These are phyloP conservation scores for Leptographium radiaticola DNA, from an alignment of 2,329 filamentous ascomycete species.

Conservation along the genomic window DNA sequence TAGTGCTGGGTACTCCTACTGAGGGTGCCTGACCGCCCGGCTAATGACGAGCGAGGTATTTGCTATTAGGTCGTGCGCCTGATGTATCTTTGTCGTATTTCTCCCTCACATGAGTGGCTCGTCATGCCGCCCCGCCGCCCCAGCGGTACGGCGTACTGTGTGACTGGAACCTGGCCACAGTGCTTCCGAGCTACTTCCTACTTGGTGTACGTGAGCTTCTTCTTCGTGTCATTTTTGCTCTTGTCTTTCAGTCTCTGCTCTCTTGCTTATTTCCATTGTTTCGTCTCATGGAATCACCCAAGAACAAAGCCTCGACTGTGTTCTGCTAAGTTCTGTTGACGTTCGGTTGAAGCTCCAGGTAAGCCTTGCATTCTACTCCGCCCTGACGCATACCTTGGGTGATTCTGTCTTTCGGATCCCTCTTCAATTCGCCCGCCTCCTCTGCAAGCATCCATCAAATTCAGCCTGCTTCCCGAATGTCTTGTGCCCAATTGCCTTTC, in stretches of 20 bases:
- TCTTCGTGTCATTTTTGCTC: neutral
- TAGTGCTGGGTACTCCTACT: neutral
- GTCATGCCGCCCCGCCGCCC: neutral
- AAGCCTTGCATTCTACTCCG: neutral
- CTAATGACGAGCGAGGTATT: slow-evolving; percentile 12
- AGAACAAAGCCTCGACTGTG: neutral
- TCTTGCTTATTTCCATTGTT: neutral
- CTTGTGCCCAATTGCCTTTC: too few relatives aligned
- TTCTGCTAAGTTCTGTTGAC: neutral
- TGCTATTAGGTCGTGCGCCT: neutral
- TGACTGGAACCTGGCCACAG: neutral
- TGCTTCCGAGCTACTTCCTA: neutral
- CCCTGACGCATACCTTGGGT: too few relatives aligned
- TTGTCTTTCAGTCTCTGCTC: neutral
- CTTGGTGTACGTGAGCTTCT: slow-evolving; percentile 2
- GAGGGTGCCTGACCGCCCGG: slow-evolving; percentile 3
- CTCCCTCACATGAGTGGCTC: slow-evolving; percentile 5
- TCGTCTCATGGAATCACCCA: too few relatives aligned
- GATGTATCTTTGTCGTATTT: neutral
- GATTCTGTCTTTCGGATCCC: too few relatives aligned
- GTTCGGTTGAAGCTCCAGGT: neutral
- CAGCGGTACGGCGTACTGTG: slow-evolving; percentile 1
- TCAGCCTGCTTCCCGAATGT: too few relatives aligned
- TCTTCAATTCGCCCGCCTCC: too few relatives aligned
- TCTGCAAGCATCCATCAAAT: too few relatives aligned